phyloP scores from a whole-genome alignment of 1,284 basidiomycete species.

The Sanguinoderma infundibulare region DNA sequence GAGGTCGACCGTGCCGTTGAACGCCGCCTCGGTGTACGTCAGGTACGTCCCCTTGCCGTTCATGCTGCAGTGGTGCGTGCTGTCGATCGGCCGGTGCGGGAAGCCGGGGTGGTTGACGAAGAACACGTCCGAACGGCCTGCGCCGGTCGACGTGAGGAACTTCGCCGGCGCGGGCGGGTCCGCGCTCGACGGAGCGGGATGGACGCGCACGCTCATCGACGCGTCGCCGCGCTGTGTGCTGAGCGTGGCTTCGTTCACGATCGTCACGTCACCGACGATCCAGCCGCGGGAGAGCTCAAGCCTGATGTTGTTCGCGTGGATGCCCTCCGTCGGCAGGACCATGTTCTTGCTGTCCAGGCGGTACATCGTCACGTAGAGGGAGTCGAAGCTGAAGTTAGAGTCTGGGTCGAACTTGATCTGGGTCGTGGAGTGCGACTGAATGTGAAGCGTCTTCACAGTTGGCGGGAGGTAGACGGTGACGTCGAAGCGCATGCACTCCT shows the following conservation, averaged over 20 bases:
- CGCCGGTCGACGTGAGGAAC: slow-evolving; percentile 53
- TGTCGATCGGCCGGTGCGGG: slow-evolving; percentile 51
- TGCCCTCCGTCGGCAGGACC: slow-evolving; percentile 46
- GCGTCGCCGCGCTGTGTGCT: slow-evolving; percentile 55
- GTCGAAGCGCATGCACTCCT: slow-evolving; percentile 60
- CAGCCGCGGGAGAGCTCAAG: slow-evolving; percentile 57
- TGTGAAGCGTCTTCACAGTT: slow-evolving; percentile 48
- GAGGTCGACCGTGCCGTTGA: slow-evolving; percentile 53
- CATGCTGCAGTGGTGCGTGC: slow-evolving; percentile 48
- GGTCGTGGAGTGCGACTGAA: slow-evolving; percentile 43
- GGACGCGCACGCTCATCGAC: slow-evolving; percentile 50
- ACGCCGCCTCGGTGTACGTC: slow-evolving; percentile 54
- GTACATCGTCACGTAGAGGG: slow-evolving; percentile 50
- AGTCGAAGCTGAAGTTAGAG: slow-evolving; percentile 45
- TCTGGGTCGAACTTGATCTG: slow-evolving; percentile 56
- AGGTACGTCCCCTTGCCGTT: slow-evolving; percentile 55
- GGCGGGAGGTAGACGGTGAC: slow-evolving; percentile 54
- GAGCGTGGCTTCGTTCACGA: slow-evolving; percentile 47
- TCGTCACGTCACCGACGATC: slow-evolving; percentile 58
- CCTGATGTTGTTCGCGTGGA: slow-evolving; percentile 44
- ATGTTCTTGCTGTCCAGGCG: slow-evolving; percentile 43
- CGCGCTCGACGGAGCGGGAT: slow-evolving; percentile 38
- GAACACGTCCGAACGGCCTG: slow-evolving; percentile 51
- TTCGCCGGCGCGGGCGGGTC: slow-evolving; percentile 39
- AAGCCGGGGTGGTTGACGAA: slow-evolving; percentile 44